Percentiles rank a stretch among this genome's conserved stretches.
Conservation (phyloP, 78 protist genomes). For the Pelomyxa schiedti region DNA sequence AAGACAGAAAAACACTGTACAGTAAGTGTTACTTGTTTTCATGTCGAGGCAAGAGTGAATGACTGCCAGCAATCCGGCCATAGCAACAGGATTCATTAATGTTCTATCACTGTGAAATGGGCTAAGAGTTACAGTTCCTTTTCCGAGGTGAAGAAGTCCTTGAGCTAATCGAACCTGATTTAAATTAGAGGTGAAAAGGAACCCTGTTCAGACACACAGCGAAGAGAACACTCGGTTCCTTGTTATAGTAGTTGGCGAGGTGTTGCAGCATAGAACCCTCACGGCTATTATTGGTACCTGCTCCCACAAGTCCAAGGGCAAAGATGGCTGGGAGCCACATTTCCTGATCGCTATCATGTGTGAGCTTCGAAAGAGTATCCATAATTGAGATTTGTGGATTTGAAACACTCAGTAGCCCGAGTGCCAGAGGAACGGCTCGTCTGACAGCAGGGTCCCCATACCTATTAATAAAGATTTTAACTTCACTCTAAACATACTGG, state of each 20-base stretch:
- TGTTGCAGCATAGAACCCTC: conserved; percentile 78
- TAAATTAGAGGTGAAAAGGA: too few relatives aligned
- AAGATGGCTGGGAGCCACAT: conserved; percentile 74
- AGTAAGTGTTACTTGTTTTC: conserved; percentile 37
- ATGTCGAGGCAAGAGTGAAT: conserved; percentile 69
- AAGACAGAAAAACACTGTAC: too few relatives aligned
- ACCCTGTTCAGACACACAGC: too few relatives aligned
- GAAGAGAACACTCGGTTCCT: conserved; percentile 51
- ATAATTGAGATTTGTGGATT: conserved; percentile 69
- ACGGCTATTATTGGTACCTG: conserved; percentile 94
- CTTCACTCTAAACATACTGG: conserved; percentile 5
- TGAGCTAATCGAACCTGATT: conserved; percentile 82
- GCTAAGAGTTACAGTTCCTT: conserved; percentile 80
- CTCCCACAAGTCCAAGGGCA: conserved; percentile 68
- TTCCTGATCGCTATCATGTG: conserved; percentile 84
- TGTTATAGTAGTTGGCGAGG: conserved; percentile 68
- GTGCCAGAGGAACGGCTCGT: conserved; percentile 87
- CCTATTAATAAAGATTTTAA: not conserved
- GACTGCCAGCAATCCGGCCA: conserved; percentile 65
- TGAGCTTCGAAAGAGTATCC: conserved; percentile 77
- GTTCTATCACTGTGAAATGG: conserved; percentile 78
- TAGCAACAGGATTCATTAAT: conserved; percentile 56
- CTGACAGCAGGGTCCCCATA: conserved; percentile 11
- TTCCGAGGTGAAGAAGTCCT: conserved; percentile 92
- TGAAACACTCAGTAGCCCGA: conserved; percentile 74